Evolutionary conservation across 2,329 filamentous ascomycete genomes (phyloP), one percentile per base, ranked within the genome.

Genomic region (Penicillium sp.): DNA sequence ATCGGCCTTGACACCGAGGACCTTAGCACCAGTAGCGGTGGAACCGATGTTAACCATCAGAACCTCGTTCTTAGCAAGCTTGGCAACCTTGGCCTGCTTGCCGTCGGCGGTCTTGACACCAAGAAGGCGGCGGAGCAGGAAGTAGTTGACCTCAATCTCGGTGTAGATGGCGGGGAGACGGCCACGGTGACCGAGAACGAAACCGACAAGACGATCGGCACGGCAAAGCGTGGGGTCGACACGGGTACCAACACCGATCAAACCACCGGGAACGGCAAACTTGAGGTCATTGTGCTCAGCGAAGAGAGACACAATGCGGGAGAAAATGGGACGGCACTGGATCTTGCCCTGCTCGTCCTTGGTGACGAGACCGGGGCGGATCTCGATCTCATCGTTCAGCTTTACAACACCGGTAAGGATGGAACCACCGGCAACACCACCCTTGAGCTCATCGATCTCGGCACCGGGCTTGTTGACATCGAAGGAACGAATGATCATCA

Each of bases 31-130:
- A 15, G 93, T 97, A 47, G 94, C 96, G 10, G 93, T 97, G 38
- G 91, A 96, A 61, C 94, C 94, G 74, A 99, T 99, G 83, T 99
- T 99, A 66, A 99, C 94, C 94, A 99, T 97, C 78, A 99, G 89
- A 71, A 97, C 92, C 78, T 99, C 94, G 80, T 96, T 97, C 87
- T 97, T 99, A 57, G 92, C 83, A 65, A 99, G 84, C 83, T 99
- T 99, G 70, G 93, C 92, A 66, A 99, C 94, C 88, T 99, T 99
- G 73, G 93, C 93, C 80, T 97, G 94, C 84, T 99, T 99, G 75
- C 94, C 94, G 68, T 99, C 94, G 62, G 93, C 92, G 47, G 94
- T 96, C 81, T 96, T 93, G 71, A 99, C 94, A 86, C 94, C 94
- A 57, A 99, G 86, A 62, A 99, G 84, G 70, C 94, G 86, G 70